Evolutionary conservation across 2,329 filamentous ascomycete species (phyloP).

Genomic region (Venturiaceae sp.): DNA sequence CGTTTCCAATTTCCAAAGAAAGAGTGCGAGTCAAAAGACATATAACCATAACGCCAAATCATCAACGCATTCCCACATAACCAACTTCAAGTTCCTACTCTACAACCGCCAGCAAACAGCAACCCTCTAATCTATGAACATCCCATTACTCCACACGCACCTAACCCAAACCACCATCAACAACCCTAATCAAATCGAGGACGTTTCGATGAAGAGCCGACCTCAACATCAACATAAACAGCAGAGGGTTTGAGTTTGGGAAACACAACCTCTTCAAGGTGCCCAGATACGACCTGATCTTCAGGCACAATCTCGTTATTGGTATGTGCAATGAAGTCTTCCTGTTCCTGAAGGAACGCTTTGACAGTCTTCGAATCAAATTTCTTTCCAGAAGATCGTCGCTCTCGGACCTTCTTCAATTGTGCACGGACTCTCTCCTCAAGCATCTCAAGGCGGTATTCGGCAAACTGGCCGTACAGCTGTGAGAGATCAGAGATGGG

Average conservation of each 20-base stretch:
- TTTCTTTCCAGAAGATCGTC: constrained; percentile 18
- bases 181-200: background rate
- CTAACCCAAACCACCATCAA: background rate
- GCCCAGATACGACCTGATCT: constrained; percentile 18
- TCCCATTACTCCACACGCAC: background rate
- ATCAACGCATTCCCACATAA: background rate
- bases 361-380: constrained; percentile 24
- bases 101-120: constrained; percentile 1
- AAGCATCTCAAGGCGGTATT: constrained; percentile 51
- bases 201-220: background rate
- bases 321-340: constrained; percentile 23
- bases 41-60: background rate
- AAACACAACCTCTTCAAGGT: constrained; percentile 15
- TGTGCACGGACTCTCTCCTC: constrained; percentile 45
- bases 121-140: background rate
- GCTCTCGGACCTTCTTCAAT: constrained; percentile 33
- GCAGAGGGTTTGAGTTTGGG: background rate
- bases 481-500: constrained; percentile 46
- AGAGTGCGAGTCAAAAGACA: background rate
- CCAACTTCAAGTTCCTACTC: no score
- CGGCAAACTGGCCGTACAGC: constrained; percentile 51
- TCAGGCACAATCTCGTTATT: constrained; percentile 23
- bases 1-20: background rate
- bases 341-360: constrained; percentile 22
- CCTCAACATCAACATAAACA: background rate